A percentile compares a stretch with the other conserved stretches of the same genome.
Evolutionary conservation across 257 asterid genomes (phyloP).

Genomic region (Solanum virginianum): DNA sequence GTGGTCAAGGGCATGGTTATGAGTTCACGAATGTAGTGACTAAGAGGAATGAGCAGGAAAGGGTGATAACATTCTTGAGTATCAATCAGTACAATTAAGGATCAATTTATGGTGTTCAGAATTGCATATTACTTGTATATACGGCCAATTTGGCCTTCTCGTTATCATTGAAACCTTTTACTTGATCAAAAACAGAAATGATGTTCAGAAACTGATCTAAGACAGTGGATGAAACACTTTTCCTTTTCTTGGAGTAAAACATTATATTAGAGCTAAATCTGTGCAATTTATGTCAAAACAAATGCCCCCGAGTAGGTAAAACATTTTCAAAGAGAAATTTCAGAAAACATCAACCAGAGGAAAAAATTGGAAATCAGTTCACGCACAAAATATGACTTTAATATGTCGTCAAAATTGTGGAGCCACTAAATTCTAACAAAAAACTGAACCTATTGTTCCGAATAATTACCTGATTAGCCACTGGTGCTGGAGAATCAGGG

Average conservation of each 20-base stretch:
- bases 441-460: neutral
- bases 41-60: neutral
- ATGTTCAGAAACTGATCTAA: neutral
- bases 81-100: neutral
- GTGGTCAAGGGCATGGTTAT: neutral
- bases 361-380: neutral
- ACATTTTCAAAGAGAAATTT: neutral
- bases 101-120: neutral
- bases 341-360: neutral
- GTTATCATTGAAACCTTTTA: neutral
- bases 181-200: neutral
- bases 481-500: slow-evolving; percentile 85
- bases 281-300: neutral
- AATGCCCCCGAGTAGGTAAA: neutral
- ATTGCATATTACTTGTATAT: neutral
- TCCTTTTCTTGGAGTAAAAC: neutral
- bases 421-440: neutral
- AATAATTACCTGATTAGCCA: slow-evolving; percentile 58
- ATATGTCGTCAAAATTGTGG: neutral
- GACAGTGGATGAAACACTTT: neutral
- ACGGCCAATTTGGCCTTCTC: neutral
- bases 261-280: neutral
- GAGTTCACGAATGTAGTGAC: neutral
- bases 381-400: neutral
- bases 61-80: neutral